Base-by-base conservation (phyloP, 2,329 filamentous ascomycete species). In the Calonectria honghensis region DNA sequence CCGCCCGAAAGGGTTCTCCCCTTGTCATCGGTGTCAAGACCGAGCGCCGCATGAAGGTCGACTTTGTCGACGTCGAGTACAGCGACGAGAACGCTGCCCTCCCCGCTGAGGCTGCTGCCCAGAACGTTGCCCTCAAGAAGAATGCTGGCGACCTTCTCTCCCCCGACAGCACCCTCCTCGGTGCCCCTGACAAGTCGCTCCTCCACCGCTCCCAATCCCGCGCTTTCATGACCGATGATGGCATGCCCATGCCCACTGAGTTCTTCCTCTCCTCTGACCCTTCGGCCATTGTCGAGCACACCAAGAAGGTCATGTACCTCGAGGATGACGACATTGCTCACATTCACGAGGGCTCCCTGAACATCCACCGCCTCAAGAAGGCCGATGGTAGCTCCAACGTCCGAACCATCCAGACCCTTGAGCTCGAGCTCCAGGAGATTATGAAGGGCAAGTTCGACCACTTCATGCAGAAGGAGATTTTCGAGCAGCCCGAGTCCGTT, bases 381-480 rank as follows among this genome's bases (percentile, higher is more conserved):
- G 94, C 96, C 81, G 96, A 98, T 85, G 96, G 96, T 80, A 96
- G 94, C 84, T 98, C 95, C 88, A 98, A 98, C 85, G 96, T 98
- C 81, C 96, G 97, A 85, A 95, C 95, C 82, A 99, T 99, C 86
- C 97, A 99, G 91, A 99, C 97, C 71, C 92, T 99, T 72, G 97
- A 99, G 90, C 94, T 99, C 66, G 96, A 99, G 90, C 94, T 99
- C 78, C 97, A 99, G 90, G 96, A 99, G 90, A 99, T 99, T 88
- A 99, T 99, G 97, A 99, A 99, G 94, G 97, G 97, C 87, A 97
- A 97, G 86, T 99, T 98, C 88, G 97, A 99, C 87, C 97, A 99
- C 90, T 99, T 98, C 91, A 99, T 99, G 97, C 97, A 99, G 87
- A 99, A 99, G 93, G 97, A 99, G 87, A 99, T 99, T 84, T 99